These are phyloP conservation scores for Polysphondylium violaceum DNA, from an alignment of 78 protist genomes.

Conservation along the genomic window DNA sequence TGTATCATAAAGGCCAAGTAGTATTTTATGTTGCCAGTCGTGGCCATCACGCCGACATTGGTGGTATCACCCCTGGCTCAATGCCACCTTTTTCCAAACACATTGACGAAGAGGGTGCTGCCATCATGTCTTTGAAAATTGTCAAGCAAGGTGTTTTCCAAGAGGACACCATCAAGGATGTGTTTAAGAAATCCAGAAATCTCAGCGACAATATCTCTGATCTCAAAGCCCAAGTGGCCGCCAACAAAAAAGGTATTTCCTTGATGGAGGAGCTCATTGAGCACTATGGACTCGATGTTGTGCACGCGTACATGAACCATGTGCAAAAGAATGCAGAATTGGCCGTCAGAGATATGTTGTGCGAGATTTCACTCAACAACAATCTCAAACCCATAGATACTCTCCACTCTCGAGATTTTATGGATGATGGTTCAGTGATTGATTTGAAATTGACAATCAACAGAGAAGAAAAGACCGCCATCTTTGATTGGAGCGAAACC, in stretches of 20 bases:
- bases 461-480: slow-evolving; percentile 63
- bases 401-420: slow-evolving; percentile 79
- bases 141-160: slow-evolving; percentile 66
- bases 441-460: slow-evolving; percentile 83
- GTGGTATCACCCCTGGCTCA: slow-evolving; percentile 97
- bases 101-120: slow-evolving; percentile 94
- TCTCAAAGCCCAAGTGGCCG: slow-evolving; percentile 94
- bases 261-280: slow-evolving; percentile 84
- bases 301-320: slow-evolving; percentile 95
- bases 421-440: slow-evolving; percentile 97
- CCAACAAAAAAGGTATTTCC: slow-evolving; percentile 90
- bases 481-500: slow-evolving; percentile 93
- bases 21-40: slow-evolving; percentile 96
- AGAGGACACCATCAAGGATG: slow-evolving; percentile 75
- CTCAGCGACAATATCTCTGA: slow-evolving; percentile 90
- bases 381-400: slow-evolving; percentile 43
- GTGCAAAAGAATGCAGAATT: slow-evolving; percentile 93
- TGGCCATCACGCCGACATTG: slow-evolving; percentile 99
- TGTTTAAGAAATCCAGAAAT: slow-evolving; percentile 72
- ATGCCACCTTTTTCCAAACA: slow-evolving; percentile 95
- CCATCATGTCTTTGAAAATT: slow-evolving; percentile 85
- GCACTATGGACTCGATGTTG: slow-evolving; percentile 84
- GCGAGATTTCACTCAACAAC: slow-evolving; percentile 30
- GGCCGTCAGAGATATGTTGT: slow-evolving; percentile 88
- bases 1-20: slow-evolving; percentile 74